These are phyloP conservation scores for Acacia concinna DNA, from an alignment of 331 rosid genomes.

Conservation along the genomic window DNA sequence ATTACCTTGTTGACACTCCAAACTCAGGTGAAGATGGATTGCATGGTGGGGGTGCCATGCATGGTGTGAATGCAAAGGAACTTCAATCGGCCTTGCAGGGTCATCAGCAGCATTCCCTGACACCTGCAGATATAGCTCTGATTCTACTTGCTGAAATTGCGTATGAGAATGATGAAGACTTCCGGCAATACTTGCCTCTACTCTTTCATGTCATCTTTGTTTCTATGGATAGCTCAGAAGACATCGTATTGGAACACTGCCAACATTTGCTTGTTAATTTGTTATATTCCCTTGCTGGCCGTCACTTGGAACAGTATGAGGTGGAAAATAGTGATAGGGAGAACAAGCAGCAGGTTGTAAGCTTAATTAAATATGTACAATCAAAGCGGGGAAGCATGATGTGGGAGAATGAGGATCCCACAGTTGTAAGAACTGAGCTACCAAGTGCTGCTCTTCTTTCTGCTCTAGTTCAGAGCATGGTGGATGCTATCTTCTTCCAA, in stretches of 20 bases:
- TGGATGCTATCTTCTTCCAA: slow-evolving; percentile 99
- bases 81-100: slow-evolving; percentile 99
- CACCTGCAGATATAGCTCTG: slow-evolving; percentile 97
- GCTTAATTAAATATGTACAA: slow-evolving; percentile 96
- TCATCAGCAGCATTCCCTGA: slow-evolving; percentile 97
- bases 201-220: slow-evolving; percentile 97
- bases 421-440: slow-evolving; percentile 90
- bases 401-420: slow-evolving; percentile 99
- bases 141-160: slow-evolving; percentile 98
- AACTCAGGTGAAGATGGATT: slow-evolving; percentile 96
- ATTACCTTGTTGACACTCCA: slow-evolving; percentile 95
- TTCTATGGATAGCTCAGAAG: slow-evolving; percentile 99
- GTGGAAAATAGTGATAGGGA: slow-evolving; percentile 97
- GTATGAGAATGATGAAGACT: slow-evolving; percentile 98
- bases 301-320: slow-evolving; percentile 97
- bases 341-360: slow-evolving; percentile 98
- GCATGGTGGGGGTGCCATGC: slow-evolving; percentile 60
- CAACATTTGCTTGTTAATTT: slow-evolving; percentile 98
- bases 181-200: slow-evolving; percentile 95
- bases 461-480: slow-evolving; percentile 99
- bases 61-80: slow-evolving; percentile 89
- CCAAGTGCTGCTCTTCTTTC: slow-evolving; percentile 99
- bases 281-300: slow-evolving; percentile 94
- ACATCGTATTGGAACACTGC: slow-evolving; percentile 96
- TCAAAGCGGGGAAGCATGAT: slow-evolving; percentile 99